Conservation (phyloP, 192 early-diverging fungal genomes). For the Backusella tuberculispora region DNA sequence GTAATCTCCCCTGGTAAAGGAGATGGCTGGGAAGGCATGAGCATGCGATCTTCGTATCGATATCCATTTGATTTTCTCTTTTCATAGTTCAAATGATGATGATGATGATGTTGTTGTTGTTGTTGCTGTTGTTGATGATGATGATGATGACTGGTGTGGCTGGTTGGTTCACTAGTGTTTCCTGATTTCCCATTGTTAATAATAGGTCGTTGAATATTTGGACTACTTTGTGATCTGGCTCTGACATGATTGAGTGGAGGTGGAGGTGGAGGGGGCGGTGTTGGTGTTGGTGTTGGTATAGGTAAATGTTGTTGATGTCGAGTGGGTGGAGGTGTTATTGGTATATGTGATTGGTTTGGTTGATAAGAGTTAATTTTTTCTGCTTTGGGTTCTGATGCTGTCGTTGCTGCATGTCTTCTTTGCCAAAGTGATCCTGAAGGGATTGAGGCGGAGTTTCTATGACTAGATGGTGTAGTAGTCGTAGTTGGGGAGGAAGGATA, state of each 20-base stretch:
- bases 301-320: background rate
- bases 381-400: background rate
- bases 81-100: background rate
- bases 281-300: background rate
- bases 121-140: too few species aligned
- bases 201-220: constrained; percentile 51
- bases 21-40: background rate
- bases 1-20: constrained; percentile 34
- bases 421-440: constrained; percentile 14
- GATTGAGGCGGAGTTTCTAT: background rate
- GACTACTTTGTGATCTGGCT: constrained; percentile 58
- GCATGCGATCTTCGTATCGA: background rate
- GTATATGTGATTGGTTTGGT: background rate
- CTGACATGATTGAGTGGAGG: constrained; percentile 31
- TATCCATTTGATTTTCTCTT: constrained; percentile 4
- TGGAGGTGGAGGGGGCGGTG: background rate
- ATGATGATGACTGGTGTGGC: too few species aligned
- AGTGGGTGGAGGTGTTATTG: background rate
- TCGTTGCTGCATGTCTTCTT: background rate
- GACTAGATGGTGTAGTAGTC: background rate
- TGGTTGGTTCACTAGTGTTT: background rate
- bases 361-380: constrained; percentile 5
- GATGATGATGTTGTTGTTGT: background rate
- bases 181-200: background rate
- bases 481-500: background rate